Conservation (phyloP, 169 alveolate genomes). For the Plasmodium billcollinsi region DNA sequence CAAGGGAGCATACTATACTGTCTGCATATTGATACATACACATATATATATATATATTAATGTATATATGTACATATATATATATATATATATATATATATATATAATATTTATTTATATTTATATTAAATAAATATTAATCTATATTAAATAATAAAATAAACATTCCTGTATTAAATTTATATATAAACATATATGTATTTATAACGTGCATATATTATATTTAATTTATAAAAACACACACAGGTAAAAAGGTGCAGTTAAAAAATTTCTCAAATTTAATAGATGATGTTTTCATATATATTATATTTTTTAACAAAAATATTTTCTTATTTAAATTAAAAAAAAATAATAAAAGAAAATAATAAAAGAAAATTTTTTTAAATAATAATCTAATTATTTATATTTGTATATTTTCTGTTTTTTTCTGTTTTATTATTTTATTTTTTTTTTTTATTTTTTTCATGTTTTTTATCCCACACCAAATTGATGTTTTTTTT, state of each 20-base stretch:
- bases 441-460: background rate
- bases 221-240: background rate
- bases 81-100: background rate
- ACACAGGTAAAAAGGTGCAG: constrained; percentile 52
- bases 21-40: no score
- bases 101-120: background rate
- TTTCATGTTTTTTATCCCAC: background rate
- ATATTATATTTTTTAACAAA: no score
- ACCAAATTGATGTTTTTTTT: constrained; percentile 7
- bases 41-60: no score
- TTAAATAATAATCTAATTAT: background rate
- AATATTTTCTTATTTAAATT: no score
- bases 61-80: background rate
- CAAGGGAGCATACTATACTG: no score
- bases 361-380: background rate
- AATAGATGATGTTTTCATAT: no score
- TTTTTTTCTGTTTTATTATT: background rate
- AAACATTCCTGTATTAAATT: no score
- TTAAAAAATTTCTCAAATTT: background rate
- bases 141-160: no score
- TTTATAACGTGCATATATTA: background rate
- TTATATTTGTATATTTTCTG: no score
- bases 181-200: constrained; percentile 6
- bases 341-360: constrained; percentile 3
- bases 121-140: no score